A percentile compares a stretch with the other conserved stretches of the same genome.
Evolutionary conservation across 805 yeast species (phyloP).

Genomic region (Lipomyces starkeyi): DNA sequence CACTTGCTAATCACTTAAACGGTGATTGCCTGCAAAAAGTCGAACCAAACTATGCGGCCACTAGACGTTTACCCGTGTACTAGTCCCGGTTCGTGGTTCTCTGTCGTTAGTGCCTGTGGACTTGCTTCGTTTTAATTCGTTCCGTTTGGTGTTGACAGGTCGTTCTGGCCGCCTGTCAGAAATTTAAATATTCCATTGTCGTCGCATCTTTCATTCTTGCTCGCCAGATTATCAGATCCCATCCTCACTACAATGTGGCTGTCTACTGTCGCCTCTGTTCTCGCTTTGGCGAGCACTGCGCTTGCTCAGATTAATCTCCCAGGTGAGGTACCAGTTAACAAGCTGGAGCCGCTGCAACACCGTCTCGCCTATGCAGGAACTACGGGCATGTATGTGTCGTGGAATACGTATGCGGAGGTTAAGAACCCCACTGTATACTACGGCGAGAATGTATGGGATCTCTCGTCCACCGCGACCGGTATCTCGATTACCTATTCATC

Average conservation of each 20-base stretch:
- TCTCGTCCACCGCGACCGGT: constrained; percentile 26
- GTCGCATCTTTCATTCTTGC: neutral
- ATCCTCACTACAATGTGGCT: neutral
- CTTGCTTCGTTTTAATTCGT: no score
- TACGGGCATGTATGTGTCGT: constrained; percentile 41
- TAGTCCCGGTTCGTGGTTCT: no score
- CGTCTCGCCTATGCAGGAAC: constrained; percentile 41
- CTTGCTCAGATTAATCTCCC: constrained; percentile 29
- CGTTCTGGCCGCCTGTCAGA: no score
- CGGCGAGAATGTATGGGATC: constrained; percentile 37
- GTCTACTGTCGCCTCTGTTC: neutral
- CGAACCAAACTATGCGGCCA: no score
- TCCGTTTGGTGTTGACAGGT: no score
- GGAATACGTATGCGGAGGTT: constrained; percentile 41
- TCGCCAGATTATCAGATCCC: neutral
- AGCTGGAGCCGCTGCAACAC: constrained; percentile 36
- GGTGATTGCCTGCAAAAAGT: no score
- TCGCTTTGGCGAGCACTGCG: neutral
- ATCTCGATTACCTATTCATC: constrained; percentile 39
- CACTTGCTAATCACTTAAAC: no score
- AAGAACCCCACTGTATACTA: constrained; percentile 40
- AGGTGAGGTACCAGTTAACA: constrained; percentile 27
- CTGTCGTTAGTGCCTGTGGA: no score
- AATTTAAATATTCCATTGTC: neutral
- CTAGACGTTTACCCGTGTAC: no score